Conservation (phyloP, 2,329 filamentous ascomycete species). For the Gnomoniopsis smithogilvyi region DNA sequence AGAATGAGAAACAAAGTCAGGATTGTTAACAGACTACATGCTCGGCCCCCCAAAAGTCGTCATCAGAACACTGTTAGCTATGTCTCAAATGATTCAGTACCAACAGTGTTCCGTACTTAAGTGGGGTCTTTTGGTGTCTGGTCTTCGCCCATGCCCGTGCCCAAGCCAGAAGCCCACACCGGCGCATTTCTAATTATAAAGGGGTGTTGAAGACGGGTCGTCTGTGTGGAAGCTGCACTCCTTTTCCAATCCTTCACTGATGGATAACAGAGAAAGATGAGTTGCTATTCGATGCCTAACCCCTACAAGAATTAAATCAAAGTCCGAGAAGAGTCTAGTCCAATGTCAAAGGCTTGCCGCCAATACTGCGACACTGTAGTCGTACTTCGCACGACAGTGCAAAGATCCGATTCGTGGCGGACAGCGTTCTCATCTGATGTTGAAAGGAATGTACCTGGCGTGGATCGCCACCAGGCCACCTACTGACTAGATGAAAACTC, state of each 20-base stretch:
- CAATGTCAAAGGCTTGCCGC: neutral
- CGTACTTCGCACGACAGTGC: neutral
- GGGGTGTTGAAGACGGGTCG: too few species aligned
- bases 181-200: neutral
- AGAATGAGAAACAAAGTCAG: neutral
- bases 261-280: neutral
- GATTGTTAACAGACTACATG: neutral
- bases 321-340: too few species aligned
- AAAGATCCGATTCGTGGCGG: slow-evolving; percentile 3
- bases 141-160: neutral
- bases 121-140: neutral
- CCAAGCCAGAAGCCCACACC: neutral
- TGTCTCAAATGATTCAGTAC: neutral
- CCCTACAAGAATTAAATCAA: too few species aligned
- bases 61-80: neutral
- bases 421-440: neutral
- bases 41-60: neutral
- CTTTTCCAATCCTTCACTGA: too few species aligned
- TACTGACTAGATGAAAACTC: neutral
- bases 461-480: too few species aligned
- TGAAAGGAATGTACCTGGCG: neutral
- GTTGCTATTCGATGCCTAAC: neutral
- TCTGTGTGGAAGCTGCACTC: too few species aligned
- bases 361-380: neutral
- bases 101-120: neutral